Percentiles rank a stretch among this genome's conserved stretches.
phyloP scores from a whole-genome alignment of 345 rosid genomes.

The Iberis pinnata region DNA sequence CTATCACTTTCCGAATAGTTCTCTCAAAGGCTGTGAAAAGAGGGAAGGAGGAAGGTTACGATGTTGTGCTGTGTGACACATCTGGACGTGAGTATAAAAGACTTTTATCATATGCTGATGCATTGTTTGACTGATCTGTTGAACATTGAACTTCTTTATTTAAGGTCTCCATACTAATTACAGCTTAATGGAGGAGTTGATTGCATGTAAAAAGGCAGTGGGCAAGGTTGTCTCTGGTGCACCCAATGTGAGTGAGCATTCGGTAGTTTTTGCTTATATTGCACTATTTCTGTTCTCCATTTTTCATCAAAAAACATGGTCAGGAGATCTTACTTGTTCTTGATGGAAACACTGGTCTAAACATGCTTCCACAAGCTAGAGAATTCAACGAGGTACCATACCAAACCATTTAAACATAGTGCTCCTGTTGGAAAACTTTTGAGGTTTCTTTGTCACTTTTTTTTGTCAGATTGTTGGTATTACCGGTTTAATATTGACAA shows the following conservation, averaged over 20 bases:
- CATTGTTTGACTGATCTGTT: constrained; percentile 20
- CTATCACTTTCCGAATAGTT: constrained; percentile 57
- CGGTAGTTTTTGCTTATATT: constrained; percentile 5
- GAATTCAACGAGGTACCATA: constrained; percentile 85
- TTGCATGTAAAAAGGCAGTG: constrained; percentile 82
- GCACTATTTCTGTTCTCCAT: background rate
- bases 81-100: constrained; percentile 75
- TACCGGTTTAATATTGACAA: constrained; percentile 87
- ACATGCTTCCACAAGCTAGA: constrained; percentile 99
- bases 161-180: constrained; percentile 91
- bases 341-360: constrained; percentile 94
- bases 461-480: constrained; percentile 68
- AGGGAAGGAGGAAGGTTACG: constrained; percentile 83
- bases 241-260: constrained; percentile 72
- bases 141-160: constrained; percentile 7
- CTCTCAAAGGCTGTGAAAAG: constrained; percentile 85
- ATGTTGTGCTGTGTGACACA: constrained; percentile 83
- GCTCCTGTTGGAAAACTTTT: background rate
- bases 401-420: background rate
- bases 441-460: constrained; percentile 3
- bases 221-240: constrained; percentile 74
- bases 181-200: constrained; percentile 91
- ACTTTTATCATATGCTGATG: constrained; percentile 2
- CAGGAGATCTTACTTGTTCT: constrained; percentile 92
- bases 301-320: background rate